A percentile compares a stretch with the other conserved stretches of the same genome.
phyloP scores from a whole-genome alignment of 441 rosid genomes.

The Aleurites moluccanus region DNA sequence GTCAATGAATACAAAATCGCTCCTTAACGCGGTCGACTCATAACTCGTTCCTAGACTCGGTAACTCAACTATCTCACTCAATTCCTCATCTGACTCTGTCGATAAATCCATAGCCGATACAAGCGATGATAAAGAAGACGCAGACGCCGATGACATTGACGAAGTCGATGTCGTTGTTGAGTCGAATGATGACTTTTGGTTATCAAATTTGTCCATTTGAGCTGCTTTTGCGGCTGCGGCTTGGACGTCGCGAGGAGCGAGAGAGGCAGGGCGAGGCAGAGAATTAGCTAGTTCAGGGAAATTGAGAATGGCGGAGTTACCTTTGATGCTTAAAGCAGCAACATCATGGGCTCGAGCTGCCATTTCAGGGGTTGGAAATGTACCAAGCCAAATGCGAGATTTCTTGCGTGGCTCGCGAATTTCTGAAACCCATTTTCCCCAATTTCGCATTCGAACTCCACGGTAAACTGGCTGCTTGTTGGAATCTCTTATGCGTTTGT shows the following conservation, averaged over 20 bases:
- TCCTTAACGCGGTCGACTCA: constrained; percentile 32
- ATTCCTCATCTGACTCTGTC: constrained; percentile 40
- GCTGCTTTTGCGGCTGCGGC: constrained; percentile 89
- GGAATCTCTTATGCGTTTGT: constrained; percentile 38
- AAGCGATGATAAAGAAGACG: constrained; percentile 40
- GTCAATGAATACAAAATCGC: constrained; percentile 56
- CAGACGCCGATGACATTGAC: constrained; percentile 25
- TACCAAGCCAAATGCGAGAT: constrained; percentile 94
- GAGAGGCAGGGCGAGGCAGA: constrained; percentile 70
- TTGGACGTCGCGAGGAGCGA: constrained; percentile 78
- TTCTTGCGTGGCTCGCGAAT: constrained; percentile 91
- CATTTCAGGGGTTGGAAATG: constrained; percentile 90
- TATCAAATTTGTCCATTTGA: constrained; percentile 47
- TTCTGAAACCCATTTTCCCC: constrained; percentile 99
- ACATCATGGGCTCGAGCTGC: constrained; percentile 95
- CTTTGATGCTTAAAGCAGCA: constrained; percentile 80
- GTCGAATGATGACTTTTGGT: constrained; percentile 8
- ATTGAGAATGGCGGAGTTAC: constrained; percentile 74
- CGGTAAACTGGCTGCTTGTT: constrained; percentile 72
- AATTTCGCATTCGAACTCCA: constrained; percentile 84
- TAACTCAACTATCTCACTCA: constrained; percentile 68
- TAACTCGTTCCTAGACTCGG: constrained; percentile 61
- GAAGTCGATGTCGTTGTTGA: constrained; percentile 15
- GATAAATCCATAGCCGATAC: constrained; percentile 45
- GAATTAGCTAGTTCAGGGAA: constrained; percentile 66